Conservation (phyloP, 2,329 filamentous ascomycete species). For the Lizonia empirigonia region DNA sequence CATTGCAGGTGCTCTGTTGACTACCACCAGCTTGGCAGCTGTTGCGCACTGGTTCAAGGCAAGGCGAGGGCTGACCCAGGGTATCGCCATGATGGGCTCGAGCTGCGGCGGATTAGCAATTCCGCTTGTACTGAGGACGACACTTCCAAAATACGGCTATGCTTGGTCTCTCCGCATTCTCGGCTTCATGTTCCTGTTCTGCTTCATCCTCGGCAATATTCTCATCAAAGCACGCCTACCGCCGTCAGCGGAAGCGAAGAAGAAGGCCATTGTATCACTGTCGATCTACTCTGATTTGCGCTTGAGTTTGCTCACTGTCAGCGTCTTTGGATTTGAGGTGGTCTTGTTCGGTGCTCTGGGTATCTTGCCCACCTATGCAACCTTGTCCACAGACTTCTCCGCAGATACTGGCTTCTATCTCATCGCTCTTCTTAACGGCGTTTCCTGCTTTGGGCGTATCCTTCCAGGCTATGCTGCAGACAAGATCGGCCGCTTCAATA, state of each 20-base stretch:
- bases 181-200: conserved; percentile 43
- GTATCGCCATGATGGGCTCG: conserved; percentile 48
- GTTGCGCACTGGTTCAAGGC: conserved; percentile 50
- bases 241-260: conserved; percentile 36
- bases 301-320: conserved; percentile 43
- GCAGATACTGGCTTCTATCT: conserved; percentile 45
- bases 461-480: conserved; percentile 50
- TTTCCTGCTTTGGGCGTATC: conserved; percentile 49
- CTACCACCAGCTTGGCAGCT: conserved; percentile 44
- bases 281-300: conserved; percentile 43
- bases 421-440: conserved; percentile 49
- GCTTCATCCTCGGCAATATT: conserved; percentile 42
- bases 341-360: conserved; percentile 51
- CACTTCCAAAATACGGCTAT: conserved; percentile 45
- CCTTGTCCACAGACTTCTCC: conserved; percentile 44
- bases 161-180: conserved; percentile 49
- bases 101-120: conserved; percentile 46
- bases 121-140: conserved; percentile 43
- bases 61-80: conserved; percentile 45
- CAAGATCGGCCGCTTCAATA: conserved; percentile 51
- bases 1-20: conserved; percentile 46
- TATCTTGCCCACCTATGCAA: conserved; percentile 50
- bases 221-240: conserved; percentile 46
- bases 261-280: conserved; percentile 44
- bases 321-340: conserved; percentile 45